Evolutionary conservation across 1,139 yeast species (phyloP), one percentile per base, ranked within the genome.

Genomic region (Trichomonascaceae sp.): DNA sequence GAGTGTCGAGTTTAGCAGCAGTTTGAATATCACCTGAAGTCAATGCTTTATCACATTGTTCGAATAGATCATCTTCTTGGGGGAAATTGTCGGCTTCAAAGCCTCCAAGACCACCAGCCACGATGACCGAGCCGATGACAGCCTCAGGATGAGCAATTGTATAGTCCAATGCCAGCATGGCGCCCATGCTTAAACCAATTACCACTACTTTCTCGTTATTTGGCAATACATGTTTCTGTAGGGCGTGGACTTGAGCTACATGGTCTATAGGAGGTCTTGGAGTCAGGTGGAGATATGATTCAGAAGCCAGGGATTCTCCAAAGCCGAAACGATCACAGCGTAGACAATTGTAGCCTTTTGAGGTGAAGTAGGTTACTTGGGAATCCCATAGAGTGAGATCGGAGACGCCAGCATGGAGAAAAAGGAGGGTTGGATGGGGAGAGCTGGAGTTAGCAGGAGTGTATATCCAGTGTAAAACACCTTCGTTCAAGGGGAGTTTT

Each of bases 371-470:
- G 10, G n/a, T 30, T 8, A 50, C 53, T 30, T 50, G 53, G 15
- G 27, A n/a, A 18, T 44, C 53, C 53, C 53, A 50, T 15, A 45
- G 22, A 12, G 48, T 32, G 19, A 30, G 49, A 38, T 50, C 32
- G 18, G 53, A 48, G 2, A 50, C 53, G 6, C 48, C 53, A 10
- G 53, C 53, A n/a, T 50, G 53, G 20, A 50, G 24, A 19, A 44
- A 45, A 30, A 50, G 45, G 15, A 50, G 17, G 15, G 41, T 36
- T 5, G 41, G 41, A 6, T 5, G 7, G 17, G 15, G 32, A 12
- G 32, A 7, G 32, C 32, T 27, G 9, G 24, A 12, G 4, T 32
- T n/a, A 32, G 38, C 38, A n/a, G 41, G 8, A 13, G 41, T 36
- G 41, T 36, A 36, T 15, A 13, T 36, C 41, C 41, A 36, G 41